phyloP scores from a whole-genome alignment of 106 monocot genomes.

The Dactylorhiza incarnata region DNA sequence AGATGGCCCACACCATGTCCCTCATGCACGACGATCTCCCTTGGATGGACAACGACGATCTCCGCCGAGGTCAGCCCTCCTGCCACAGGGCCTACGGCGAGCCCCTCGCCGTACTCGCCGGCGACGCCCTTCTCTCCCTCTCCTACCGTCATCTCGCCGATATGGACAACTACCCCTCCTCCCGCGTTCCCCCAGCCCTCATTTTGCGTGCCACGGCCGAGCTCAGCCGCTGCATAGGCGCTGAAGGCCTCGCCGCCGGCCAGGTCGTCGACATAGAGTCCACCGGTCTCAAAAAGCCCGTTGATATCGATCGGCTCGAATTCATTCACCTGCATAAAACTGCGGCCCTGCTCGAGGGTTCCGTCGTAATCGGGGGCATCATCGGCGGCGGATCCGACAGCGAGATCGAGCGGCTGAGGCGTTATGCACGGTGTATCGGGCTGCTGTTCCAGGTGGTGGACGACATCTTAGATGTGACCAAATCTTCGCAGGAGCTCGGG shows the following conservation, averaged over 20 bases:
- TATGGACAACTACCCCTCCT: not conserved
- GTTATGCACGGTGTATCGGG: constrained; percentile 60
- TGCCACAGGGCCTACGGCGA: constrained; percentile 52
- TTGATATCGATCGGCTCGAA: constrained; percentile 40
- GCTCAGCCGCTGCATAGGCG: constrained; percentile 15
- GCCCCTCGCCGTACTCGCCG: constrained; percentile 57
- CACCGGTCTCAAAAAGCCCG: constrained; percentile 15
- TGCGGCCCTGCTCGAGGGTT: constrained; percentile 73
- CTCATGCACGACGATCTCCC: constrained; percentile 75
- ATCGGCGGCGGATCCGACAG: constrained; percentile 55
- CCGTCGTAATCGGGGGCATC: constrained; percentile 77
- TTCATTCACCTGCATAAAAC: constrained; percentile 86
- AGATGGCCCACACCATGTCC: constrained; percentile 80
- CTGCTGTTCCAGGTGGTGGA: constrained; percentile 89
- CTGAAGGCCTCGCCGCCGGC: constrained; percentile 32
- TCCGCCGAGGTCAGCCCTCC: constrained; percentile 56
- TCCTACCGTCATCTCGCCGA: constrained; percentile 38
- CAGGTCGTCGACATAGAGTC: constrained; percentile 30
- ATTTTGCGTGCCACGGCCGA: constrained; percentile 17
- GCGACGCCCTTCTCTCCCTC: constrained; percentile 60
- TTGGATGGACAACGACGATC: constrained; percentile 66
- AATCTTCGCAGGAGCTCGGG: constrained; percentile 65
- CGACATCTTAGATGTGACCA: constrained; percentile 76
- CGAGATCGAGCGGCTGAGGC: constrained; percentile 55
- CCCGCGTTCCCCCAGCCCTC: not conserved